Conservation (phyloP, 768 basidiomycete species). For the Auricularia sp. region DNA sequence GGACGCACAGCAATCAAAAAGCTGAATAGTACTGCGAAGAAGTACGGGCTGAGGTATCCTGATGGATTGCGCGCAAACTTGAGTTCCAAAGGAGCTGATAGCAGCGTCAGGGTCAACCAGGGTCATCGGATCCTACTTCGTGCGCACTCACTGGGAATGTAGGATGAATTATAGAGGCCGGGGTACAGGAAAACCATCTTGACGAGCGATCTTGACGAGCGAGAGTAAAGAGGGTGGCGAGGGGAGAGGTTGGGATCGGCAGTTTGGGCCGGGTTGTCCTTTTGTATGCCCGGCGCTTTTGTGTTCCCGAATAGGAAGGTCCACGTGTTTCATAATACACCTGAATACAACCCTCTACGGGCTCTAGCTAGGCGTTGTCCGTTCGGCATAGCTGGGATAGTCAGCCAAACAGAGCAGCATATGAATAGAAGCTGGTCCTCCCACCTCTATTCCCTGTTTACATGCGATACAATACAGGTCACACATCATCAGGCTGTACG, state of each 20-base stretch:
- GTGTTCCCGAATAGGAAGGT: no score
- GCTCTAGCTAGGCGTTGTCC: no score
- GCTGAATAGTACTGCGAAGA: background rate
- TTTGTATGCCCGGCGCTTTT: no score
- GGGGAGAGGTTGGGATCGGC: no score
- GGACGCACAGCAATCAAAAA: background rate
- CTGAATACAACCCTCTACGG: no score
- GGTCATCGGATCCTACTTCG: background rate
- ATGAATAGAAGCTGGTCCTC: no score
- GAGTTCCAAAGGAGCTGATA: background rate
- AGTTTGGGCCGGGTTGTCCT: no score
- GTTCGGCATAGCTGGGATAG: no score
- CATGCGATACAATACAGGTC: no score
- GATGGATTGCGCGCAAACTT: background rate
- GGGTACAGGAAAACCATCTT: background rate
- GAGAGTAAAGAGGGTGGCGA: background rate
- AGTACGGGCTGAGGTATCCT: background rate
- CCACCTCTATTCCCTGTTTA: no score
- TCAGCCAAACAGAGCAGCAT: no score
- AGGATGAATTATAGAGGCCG: background rate
- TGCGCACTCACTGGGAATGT: background rate
- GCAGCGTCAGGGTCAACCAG: background rate
- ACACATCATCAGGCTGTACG: slow-evolving; percentile 1
- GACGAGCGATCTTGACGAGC: background rate
- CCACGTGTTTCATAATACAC: no score